Conservation (phyloP, 176 grass and related monocot genomes). For the Neostapfia colusana region DNA sequence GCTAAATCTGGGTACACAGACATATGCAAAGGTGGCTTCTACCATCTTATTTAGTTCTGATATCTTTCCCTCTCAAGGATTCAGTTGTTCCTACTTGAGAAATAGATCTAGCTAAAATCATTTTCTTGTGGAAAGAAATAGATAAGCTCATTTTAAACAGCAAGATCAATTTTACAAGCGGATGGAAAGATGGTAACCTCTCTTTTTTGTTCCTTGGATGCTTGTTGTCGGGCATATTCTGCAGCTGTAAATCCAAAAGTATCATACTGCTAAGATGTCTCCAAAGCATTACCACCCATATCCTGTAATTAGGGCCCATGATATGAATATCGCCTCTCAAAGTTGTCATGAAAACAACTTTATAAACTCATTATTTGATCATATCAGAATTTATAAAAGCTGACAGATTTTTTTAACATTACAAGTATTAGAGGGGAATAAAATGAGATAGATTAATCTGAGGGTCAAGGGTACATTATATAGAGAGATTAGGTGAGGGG, state of each 20-base stretch:
- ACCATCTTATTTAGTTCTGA: background rate
- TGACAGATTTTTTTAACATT: too few species aligned
- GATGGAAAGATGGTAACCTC: constrained; percentile 59
- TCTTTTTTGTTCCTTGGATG: constrained; percentile 78
- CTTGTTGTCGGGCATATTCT: constrained; percentile 74
- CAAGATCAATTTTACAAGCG: background rate
- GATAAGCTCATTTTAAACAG: constrained; percentile 4
- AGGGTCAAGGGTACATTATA: too few species aligned
- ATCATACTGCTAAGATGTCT: constrained; percentile 91
- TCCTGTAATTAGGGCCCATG: constrained; percentile 42
- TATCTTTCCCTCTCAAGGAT: background rate
- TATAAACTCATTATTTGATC: too few species aligned
- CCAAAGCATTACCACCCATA: constrained; percentile 83
- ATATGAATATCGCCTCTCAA: constrained; percentile 16
- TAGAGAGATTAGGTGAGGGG: too few species aligned
- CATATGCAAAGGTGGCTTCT: constrained; percentile 1
- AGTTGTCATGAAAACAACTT: constrained; percentile 5
- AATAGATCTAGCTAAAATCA: background rate
- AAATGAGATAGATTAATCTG: too few species aligned
- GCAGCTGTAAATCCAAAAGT: constrained; percentile 93
- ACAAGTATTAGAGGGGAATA: too few species aligned
- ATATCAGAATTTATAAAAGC: too few species aligned
- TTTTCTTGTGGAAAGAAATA: background rate
- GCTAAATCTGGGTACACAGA: background rate
- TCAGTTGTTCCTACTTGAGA: background rate